Evolutionary conservation across 192 early-diverging fungal genomes (phyloP).

Genomic region (Podila horticola): DNA sequence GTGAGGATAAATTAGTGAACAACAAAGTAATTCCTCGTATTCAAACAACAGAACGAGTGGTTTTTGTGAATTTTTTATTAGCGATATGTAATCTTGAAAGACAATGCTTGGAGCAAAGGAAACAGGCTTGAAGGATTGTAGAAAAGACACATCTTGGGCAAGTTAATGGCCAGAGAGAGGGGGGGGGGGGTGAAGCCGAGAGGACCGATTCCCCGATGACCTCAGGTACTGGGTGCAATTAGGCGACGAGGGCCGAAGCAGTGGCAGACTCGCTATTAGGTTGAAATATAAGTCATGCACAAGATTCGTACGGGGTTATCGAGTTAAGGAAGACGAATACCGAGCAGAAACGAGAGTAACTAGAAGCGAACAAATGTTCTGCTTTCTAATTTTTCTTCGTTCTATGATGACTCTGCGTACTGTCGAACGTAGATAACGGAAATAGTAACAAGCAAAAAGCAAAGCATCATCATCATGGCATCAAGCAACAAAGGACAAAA

Average conservation of each 20-base stretch:
- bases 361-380: slow-evolving; percentile 6
- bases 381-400: neutral
- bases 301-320: slow-evolving; percentile 19
- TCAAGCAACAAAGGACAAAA: slow-evolving; percentile 25
- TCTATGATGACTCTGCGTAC: neutral
- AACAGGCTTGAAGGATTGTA: neutral
- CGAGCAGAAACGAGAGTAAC: slow-evolving; percentile 31
- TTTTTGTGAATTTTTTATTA: no score
- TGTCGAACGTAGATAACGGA: neutral
- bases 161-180: neutral
- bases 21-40: no score
- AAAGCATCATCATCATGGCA: slow-evolving; percentile 1
- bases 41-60: neutral
- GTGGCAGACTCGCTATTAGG: slow-evolving; percentile 78
- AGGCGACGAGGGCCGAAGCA: slow-evolving; percentile 84
- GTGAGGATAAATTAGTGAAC: no score
- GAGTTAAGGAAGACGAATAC: slow-evolving; percentile 14
- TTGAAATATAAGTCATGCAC: slow-evolving; percentile 12
- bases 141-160: neutral
- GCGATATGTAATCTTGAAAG: neutral
- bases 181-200: neutral
- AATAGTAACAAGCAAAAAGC: neutral
- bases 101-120: neutral
- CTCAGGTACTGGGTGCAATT: slow-evolving; percentile 45
- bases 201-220: no score